Evolutionary conservation across 768 basidiomycete genomes (phyloP).

Genomic region (Boletus rubroflammeus): DNA sequence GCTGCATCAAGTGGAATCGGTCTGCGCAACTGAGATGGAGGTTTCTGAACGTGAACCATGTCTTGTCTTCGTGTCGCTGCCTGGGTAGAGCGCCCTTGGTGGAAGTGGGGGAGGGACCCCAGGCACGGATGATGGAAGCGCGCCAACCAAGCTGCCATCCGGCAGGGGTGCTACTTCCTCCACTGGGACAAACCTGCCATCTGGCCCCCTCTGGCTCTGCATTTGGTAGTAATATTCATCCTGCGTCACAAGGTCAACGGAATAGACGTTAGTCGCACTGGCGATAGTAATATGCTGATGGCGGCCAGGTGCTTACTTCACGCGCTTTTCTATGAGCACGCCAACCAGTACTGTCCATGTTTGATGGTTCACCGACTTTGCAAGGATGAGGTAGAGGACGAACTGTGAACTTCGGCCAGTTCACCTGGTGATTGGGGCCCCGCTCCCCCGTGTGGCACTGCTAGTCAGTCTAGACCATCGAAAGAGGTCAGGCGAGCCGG

Average conservation of each 20-base stretch:
- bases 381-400: neutral
- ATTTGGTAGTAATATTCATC: constrained; percentile 27
- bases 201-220: constrained; percentile 39
- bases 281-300: neutral
- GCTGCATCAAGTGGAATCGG: constrained; percentile 37
- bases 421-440: no score
- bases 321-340: constrained; percentile 61
- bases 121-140: constrained; percentile 39
- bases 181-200: constrained; percentile 51
- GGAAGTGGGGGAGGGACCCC: constrained; percentile 42
- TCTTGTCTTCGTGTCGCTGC: constrained; percentile 25
- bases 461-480: no score
- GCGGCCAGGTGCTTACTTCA: constrained; percentile 42
- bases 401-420: no score
- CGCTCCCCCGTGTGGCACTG: no score
- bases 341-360: constrained; percentile 80
- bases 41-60: constrained; percentile 21
- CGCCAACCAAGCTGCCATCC: constrained; percentile 55
- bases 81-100: constrained; percentile 32
- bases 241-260: constrained; percentile 24
- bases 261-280: neutral
- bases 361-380: neutral
- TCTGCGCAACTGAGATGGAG: constrained; percentile 2
- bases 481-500: no score
- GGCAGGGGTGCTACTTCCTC: constrained; percentile 60